These are phyloP conservation scores for Aspergillus wentii DNA, from an alignment of 495 filamentous ascomycete species.

Conservation along the genomic window DNA sequence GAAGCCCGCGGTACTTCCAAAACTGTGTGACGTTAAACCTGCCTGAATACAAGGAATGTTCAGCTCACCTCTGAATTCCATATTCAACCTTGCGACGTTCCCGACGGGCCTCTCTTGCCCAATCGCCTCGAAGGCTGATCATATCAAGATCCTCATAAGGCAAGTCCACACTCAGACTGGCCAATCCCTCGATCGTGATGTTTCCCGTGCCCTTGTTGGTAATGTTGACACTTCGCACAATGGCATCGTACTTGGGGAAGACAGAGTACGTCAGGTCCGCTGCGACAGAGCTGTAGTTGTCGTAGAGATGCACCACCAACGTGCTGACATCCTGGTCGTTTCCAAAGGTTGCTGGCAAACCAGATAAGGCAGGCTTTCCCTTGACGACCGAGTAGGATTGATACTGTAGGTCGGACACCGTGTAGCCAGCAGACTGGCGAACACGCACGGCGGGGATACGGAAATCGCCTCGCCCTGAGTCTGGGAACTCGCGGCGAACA, in stretches of 20 bases:
- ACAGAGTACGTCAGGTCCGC: slow-evolving; percentile 51
- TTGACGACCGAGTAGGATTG: slow-evolving; percentile 34
- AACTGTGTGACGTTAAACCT: slow-evolving; percentile 20
- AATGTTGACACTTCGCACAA: slow-evolving; percentile 47
- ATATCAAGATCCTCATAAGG: slow-evolving; percentile 51
- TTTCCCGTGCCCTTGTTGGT: slow-evolving; percentile 43
- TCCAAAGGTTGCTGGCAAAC: slow-evolving; percentile 48
- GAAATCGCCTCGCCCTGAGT: slow-evolving; percentile 50
- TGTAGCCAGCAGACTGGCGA: slow-evolving; percentile 43
- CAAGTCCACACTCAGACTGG: slow-evolving; percentile 49
- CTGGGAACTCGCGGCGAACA: slow-evolving; percentile 49
- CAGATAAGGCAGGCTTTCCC: slow-evolving; percentile 42
- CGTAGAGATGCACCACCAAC: slow-evolving; percentile 44
- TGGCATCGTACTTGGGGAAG: slow-evolving; percentile 47
- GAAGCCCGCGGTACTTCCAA: slow-evolving; percentile 47
- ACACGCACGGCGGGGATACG: slow-evolving; percentile 50
- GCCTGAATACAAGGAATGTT: background rate
- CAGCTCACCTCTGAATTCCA: slow-evolving; percentile 24
- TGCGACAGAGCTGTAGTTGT: slow-evolving; percentile 42
- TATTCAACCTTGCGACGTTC: slow-evolving; percentile 31
- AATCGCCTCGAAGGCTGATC: slow-evolving; percentile 48
- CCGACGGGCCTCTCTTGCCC: slow-evolving; percentile 45
- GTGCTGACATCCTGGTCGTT: slow-evolving; percentile 43
- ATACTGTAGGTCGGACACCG: slow-evolving; percentile 45
- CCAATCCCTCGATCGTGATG: slow-evolving; percentile 42